These are phyloP conservation scores for Hypsizygus marmoreus DNA, from an alignment of 768 basidiomycete genomes.

Conservation along the genomic window DNA sequence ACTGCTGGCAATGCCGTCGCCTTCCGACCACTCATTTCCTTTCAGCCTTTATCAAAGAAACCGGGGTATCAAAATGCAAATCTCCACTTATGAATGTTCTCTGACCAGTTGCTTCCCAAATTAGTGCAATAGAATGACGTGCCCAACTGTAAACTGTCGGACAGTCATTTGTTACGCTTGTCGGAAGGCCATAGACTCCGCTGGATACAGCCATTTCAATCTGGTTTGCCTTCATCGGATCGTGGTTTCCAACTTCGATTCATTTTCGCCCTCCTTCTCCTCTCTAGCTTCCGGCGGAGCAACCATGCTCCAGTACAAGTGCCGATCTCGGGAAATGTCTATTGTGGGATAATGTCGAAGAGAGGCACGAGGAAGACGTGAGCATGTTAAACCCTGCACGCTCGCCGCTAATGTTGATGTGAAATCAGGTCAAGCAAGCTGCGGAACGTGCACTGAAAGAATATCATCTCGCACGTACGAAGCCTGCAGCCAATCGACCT, in stretches of 20 bases:
- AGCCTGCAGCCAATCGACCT: slow-evolving; percentile 49
- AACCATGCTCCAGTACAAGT: slow-evolving; percentile 18
- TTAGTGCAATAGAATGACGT: slow-evolving; percentile 92
- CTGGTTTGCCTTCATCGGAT: slow-evolving; percentile 44
- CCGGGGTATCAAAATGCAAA: slow-evolving; percentile 53
- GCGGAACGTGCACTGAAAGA: slow-evolving; percentile 65
- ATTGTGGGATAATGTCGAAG: slow-evolving; percentile 70
- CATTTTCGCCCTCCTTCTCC: background rate
- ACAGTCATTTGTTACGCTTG: slow-evolving; percentile 87
- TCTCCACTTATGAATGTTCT: background rate
- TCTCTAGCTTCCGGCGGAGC: slow-evolving; percentile 14
- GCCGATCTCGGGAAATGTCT: slow-evolving; percentile 48
- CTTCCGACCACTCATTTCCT: slow-evolving; percentile 1
- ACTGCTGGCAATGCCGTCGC: background rate
- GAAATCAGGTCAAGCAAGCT: slow-evolving; percentile 58
- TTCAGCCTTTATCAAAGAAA: slow-evolving; percentile 77
- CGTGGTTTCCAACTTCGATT: too few relatives aligned
- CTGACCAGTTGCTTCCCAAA: slow-evolving; percentile 7
- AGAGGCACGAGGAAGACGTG: slow-evolving; percentile 69
- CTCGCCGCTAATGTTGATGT: background rate
- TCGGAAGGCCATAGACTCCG: slow-evolving; percentile 65
- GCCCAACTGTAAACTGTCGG: slow-evolving; percentile 57
- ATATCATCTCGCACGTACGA: slow-evolving; percentile 57
- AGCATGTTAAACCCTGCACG: slow-evolving; percentile 2
- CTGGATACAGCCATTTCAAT: slow-evolving; percentile 77